Base-by-base conservation (phyloP, 140 eudicot genomes). In the Erigeron philadelphicus region DNA sequence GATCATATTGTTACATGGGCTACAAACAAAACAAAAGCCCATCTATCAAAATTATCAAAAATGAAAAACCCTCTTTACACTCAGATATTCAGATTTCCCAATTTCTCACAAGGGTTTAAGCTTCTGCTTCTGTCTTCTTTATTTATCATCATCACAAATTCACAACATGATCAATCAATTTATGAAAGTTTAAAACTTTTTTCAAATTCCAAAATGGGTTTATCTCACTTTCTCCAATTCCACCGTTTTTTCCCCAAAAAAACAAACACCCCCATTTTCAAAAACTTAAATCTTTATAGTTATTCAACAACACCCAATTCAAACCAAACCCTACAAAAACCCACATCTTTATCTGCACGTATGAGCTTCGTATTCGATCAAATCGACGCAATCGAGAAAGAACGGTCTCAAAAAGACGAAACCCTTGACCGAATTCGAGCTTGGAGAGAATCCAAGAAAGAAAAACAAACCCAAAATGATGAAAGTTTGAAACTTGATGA, bases 351-450 rank as follows among this genome's bases (percentile, higher is more conserved):
- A n/a, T 89, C 99, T 1, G 79, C 99, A 3, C 88, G 97, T 10
- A 84, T 93, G 88, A 89, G 93, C 90, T 93, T 93, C 19, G 89
- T 93, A 2, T 93, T 93, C 80, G 99, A 93, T 70, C 96, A 93
- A 78, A 93, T 93, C 61, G 99, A 93, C 25, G 85, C 87, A 44
- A 89, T 93, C 46, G 97, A 93, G 60, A 77, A 75, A 57, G 81
- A 89, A 25, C 90, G 90, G 19, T 59, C 90, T 2, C 90, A 93
- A 62, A 86, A 93, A 12, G 97, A 93, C 82, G 80, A 87, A 59
- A 83, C 97, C 79, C 86, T 93, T 7, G 86, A 89, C 52, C 90
- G 96, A 4, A 93, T 93, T 50, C 90, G 96, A 9, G 84, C 95
- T 0, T 93, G 99, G 99, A 88, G 96, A 16, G 83, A 89, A 49